Conservation (phyloP, 2,329 filamentous ascomycete species). For the Aspergillus persii region DNA sequence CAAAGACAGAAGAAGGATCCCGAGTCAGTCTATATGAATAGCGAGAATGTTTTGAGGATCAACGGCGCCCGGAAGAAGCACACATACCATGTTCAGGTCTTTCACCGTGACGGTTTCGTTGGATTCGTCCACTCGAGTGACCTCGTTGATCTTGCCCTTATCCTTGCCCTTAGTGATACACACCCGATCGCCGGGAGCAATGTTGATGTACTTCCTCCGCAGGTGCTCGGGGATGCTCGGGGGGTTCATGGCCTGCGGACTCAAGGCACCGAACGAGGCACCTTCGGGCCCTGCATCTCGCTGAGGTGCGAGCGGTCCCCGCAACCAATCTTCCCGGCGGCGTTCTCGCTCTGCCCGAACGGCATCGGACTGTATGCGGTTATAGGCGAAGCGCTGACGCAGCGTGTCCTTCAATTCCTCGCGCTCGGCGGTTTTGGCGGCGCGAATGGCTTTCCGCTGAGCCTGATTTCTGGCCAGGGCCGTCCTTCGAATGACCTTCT, state of each 20-base stretch:
- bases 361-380: slow-evolving; percentile 35
- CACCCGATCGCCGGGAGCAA: slow-evolving; percentile 72
- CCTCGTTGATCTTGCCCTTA: slow-evolving; percentile 78
- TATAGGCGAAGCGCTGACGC: slow-evolving; percentile 29
- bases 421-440: slow-evolving; percentile 41
- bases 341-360: slow-evolving; percentile 53
- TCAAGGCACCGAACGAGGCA: slow-evolving; percentile 60
- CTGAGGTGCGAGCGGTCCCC: slow-evolving; percentile 75
- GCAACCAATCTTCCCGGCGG: slow-evolving; percentile 72
- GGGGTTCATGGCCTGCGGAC: slow-evolving; percentile 32
- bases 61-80: background rate
- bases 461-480: slow-evolving; percentile 66
- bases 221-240: slow-evolving; percentile 42
- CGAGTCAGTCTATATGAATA: background rate
- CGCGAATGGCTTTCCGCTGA: slow-evolving; percentile 44
- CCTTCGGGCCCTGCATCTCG: slow-evolving; percentile 63
- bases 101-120: slow-evolving; percentile 61
- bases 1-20: background rate
- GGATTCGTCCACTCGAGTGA: slow-evolving; percentile 56
- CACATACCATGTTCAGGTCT: slow-evolving; percentile 60
- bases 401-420: slow-evolving; percentile 31
- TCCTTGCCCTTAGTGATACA: slow-evolving; percentile 75
- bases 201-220: slow-evolving; percentile 54
- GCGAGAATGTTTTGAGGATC: background rate
- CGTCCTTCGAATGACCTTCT: slow-evolving; percentile 67